Evolutionary conservation across 2,329 filamentous ascomycete species (phyloP).

Genomic region (Lasiodiplodia hormozganensis): DNA sequence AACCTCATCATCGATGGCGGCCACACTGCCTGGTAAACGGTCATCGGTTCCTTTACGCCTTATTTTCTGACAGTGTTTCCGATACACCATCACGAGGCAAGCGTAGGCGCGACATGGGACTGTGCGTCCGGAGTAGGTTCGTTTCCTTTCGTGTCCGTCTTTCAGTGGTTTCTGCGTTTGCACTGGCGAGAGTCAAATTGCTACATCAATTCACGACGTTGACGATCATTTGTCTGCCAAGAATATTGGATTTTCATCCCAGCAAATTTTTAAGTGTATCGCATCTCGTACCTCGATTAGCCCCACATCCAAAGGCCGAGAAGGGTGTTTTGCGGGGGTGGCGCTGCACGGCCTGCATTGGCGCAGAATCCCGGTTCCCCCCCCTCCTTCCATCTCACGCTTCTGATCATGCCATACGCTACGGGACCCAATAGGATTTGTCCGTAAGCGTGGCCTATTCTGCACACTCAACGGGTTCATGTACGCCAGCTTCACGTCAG

Average conservation of each 20-base stretch:
- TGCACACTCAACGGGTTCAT: background rate
- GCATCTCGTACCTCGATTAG: constrained; percentile 3
- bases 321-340: constrained; percentile 16
- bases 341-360: constrained; percentile 10
- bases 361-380: background rate
- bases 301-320: background rate
- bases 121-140: background rate
- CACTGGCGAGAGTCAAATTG: background rate
- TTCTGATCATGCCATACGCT: background rate
- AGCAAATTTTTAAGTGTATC: background rate
- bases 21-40: constrained; percentile 41
- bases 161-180: background rate
- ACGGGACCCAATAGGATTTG: background rate
- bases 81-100: background rate
- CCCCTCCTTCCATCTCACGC: background rate
- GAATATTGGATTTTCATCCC: background rate
- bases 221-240: background rate
- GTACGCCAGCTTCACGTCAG: background rate
- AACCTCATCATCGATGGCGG: constrained; percentile 46
- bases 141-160: background rate
- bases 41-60: background rate
- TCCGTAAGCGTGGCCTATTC: background rate
- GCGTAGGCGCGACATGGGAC: background rate
- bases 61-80: background rate
- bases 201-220: background rate